These are phyloP conservation scores for Xylaria telfairii DNA, from an alignment of 495 filamentous ascomycete genomes.

Conservation along the genomic window DNA sequence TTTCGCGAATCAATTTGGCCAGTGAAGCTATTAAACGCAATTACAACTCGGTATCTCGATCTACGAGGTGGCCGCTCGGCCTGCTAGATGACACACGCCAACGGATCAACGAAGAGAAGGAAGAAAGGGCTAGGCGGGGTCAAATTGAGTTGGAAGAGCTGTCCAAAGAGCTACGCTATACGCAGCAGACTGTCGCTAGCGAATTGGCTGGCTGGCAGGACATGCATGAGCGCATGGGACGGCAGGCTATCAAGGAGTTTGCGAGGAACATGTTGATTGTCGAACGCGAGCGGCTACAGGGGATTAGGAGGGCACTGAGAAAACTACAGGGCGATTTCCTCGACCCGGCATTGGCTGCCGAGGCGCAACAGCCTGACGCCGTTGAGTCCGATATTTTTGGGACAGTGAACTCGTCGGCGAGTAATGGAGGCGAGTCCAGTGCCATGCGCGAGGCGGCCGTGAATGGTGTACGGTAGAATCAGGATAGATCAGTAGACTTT, in stretches of 20 bases:
- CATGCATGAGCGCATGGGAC: constrained; percentile 77
- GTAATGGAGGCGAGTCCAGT: constrained; percentile 32
- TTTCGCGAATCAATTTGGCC: constrained; percentile 68
- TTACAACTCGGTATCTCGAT: constrained; percentile 72
- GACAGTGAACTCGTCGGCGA: constrained; percentile 28
- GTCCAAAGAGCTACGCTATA: constrained; percentile 82
- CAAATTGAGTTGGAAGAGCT: constrained; percentile 69
- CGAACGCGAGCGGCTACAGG: constrained; percentile 80
- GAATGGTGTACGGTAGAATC: constrained; percentile 14
- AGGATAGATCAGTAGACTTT: constrained; percentile 15
- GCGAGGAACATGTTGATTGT: constrained; percentile 77
- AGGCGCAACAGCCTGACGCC: background rate
- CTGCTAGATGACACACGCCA: constrained; percentile 88
- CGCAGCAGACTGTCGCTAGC: constrained; percentile 87
- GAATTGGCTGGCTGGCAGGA: constrained; percentile 96
- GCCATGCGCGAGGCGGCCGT: constrained; percentile 28
- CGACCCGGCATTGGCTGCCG: background rate
- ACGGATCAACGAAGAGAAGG: constrained; percentile 77
- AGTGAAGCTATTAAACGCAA: constrained; percentile 76
- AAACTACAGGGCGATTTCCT: constrained; percentile 44
- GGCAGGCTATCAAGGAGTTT: constrained; percentile 74
- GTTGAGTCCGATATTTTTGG: background rate
- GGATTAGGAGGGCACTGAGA: constrained; percentile 77
- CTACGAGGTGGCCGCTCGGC: constrained; percentile 79
- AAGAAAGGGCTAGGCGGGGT: constrained; percentile 70